A percentile compares a stretch with the other conserved stretches of the same genome.
phyloP scores from a whole-genome alignment of 495 filamentous ascomycete species.

The Tuber brumale region DNA sequence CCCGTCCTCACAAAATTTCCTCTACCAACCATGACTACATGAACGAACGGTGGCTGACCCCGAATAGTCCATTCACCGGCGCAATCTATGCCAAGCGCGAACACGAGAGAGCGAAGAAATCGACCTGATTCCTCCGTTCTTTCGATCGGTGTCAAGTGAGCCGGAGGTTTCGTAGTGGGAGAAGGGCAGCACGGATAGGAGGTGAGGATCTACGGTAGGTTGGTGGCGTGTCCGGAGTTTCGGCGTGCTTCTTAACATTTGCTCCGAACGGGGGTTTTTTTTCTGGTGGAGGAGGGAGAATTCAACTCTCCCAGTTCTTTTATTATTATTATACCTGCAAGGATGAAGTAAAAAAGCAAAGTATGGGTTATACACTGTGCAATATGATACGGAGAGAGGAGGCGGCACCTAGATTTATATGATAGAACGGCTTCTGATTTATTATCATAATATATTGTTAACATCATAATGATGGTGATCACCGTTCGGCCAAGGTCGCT shows the following conservation, averaged over 20 bases:
- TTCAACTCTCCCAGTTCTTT: background rate
- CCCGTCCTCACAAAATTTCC: background rate
- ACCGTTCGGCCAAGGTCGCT: background rate
- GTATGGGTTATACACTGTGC: background rate
- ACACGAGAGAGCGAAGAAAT: conserved; percentile 48
- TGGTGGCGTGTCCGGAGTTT: background rate
- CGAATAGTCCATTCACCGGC: conserved; percentile 73
- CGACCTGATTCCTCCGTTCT: background rate
- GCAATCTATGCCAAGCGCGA: conserved; percentile 92
- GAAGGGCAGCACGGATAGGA: background rate
- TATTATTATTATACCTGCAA: background rate
- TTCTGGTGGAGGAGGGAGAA: background rate
- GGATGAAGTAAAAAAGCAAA: background rate
- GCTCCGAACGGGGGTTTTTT: background rate
- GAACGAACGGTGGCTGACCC: conserved; percentile 15
- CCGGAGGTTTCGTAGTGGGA: background rate
- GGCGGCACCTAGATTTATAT: background rate
- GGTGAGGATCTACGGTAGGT: background rate
- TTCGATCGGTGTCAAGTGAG: background rate
- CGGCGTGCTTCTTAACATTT: background rate
- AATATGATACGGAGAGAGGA: background rate
- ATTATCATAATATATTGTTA: no score
- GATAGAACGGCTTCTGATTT: background rate
- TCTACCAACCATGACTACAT: conserved; percentile 1
- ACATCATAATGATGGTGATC: background rate